Percentiles rank a stretch among this genome's conserved stretches.
Conservation (phyloP, 345 rosid genomes). For the Hypericum androsaemum region DNA sequence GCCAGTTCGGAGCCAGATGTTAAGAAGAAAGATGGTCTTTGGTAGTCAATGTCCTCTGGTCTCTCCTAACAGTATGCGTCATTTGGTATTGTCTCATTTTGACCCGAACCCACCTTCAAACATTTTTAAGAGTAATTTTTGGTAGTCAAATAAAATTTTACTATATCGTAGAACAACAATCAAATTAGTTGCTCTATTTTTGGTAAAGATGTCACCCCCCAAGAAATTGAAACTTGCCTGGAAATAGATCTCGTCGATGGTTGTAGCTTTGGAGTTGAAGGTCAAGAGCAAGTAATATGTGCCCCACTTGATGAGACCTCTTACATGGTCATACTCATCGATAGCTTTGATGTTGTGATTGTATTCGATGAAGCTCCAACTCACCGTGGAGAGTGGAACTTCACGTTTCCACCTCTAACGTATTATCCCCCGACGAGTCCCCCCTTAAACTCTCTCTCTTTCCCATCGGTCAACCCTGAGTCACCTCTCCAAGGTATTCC, state of each 20-base stretch:
- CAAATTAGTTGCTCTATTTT: no score
- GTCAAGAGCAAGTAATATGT: slow-evolving; percentile 75
- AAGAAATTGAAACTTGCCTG: neutral
- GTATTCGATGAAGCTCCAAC: slow-evolving; percentile 92
- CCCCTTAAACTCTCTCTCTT: slow-evolving; percentile 32
- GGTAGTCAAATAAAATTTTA: neutral
- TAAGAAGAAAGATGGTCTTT: slow-evolving; percentile 30
- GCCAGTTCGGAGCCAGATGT: slow-evolving; percentile 57
- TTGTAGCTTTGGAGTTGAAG: slow-evolving; percentile 63
- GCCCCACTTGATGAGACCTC: slow-evolving; percentile 73
- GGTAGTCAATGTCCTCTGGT: slow-evolving; percentile 80
- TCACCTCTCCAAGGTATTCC: no score
- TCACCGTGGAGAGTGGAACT: slow-evolving; percentile 90
- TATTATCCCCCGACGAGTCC: slow-evolving; percentile 79
- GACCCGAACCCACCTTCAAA: no score
- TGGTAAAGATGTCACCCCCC: no score
- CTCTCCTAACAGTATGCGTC: no score
- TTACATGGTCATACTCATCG: no score
- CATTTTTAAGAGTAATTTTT: no score
- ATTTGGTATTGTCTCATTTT: no score
- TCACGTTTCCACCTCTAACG: slow-evolving; percentile 66
- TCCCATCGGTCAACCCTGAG: slow-evolving; percentile 63
- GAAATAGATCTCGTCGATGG: slow-evolving; percentile 45
- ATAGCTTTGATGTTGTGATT: slow-evolving; percentile 48
- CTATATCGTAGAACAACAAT: neutral